A percentile compares a stretch with the other conserved stretches of the same genome.
phyloP scores from a whole-genome alignment of 139 green algal genomes.

The Volvox africanus region DNA sequence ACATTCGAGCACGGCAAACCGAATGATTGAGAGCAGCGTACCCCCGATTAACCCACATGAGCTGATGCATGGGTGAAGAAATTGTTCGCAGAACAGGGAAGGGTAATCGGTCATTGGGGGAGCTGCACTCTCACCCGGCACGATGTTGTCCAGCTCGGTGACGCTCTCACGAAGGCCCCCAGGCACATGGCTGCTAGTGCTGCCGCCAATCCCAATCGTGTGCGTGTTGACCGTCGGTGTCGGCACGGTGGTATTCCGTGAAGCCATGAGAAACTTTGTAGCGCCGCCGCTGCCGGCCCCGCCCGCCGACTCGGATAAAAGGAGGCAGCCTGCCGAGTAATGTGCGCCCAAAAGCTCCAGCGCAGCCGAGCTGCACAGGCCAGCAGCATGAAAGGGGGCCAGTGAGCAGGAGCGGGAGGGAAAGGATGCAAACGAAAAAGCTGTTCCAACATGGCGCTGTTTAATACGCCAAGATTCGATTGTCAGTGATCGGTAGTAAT shows the following conservation, averaged over 20 bases:
- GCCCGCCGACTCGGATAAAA: slow-evolving; percentile 78
- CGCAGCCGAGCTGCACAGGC: background rate
- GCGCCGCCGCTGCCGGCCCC: slow-evolving; percentile 47
- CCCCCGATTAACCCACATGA: too few relatives aligned
- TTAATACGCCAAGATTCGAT: too few relatives aligned
- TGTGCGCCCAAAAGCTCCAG: slow-evolving; percentile 77
- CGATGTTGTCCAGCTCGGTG: slow-evolving; percentile 73
- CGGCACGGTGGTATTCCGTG: slow-evolving; percentile 72
- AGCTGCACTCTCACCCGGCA: slow-evolving; percentile 66
- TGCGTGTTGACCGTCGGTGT: slow-evolving; percentile 63
- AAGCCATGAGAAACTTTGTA: slow-evolving; percentile 69
- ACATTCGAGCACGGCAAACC: too few relatives aligned
- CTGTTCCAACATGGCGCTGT: too few relatives aligned
- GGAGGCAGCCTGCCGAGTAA: slow-evolving; percentile 75
- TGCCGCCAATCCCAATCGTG: slow-evolving; percentile 5
- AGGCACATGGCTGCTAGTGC: slow-evolving; percentile 38
- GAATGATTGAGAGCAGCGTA: too few relatives aligned
- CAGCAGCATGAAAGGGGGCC: background rate
- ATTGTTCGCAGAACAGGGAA: too few relatives aligned
- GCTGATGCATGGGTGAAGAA: too few relatives aligned
- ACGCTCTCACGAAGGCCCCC: slow-evolving; percentile 81
- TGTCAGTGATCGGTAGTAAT: too few relatives aligned
- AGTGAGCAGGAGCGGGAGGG: background rate
- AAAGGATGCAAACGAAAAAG: too few relatives aligned
- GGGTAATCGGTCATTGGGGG: too few relatives aligned